Base-by-base conservation (phyloP, 2,329 filamentous ascomycete species). In the Scorias spongiosa region DNA sequence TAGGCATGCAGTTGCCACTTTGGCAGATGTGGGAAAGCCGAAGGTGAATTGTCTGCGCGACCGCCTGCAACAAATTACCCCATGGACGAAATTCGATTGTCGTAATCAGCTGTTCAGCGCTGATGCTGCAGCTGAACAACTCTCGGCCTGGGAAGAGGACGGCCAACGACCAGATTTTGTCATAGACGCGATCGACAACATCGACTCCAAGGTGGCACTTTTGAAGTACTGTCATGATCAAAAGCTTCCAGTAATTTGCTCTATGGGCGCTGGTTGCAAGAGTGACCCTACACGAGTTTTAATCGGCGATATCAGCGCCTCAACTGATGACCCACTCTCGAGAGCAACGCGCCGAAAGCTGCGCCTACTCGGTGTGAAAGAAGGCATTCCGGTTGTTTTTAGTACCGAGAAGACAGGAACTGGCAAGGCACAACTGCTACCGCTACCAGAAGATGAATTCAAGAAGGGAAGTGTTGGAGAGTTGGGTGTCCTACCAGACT, bases 111-210 rank as follows among this genome's bases (percentile, higher is more conserved):
- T 96, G 41, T 95, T 93, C 62, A 78, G 78, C 48, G 78, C 73
- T 40, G 62, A 68, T 12, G 78, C 70, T 9, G 87, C 87, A 0
- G 72, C 74, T 6, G 60, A 65, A 10, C 67, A 95, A 49, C 67
- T 98, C 37, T 76, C 67, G 0, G 69, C 76, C 0, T 87, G 85
- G 79, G 64, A 68, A 51, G 32, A 15, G 15, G 67, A 66, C 37
- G 69, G 63, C 5, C 75, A 73, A 57, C 72, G 72, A 54, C 87
- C 88, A 1, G 81, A 89, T 54, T 98, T 81, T 57, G 78, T 98
- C n/a, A 77, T 98, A 30, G 91, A 98, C 63, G 93, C 89, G 17
- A 98, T 98, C 52, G 91, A 98, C 63, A 96, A 98, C 59, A 96
- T 98, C 49, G 85, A 94, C 42, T 93, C 86, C 43, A 98, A 98